Evolutionary conservation across 1,139 yeast genomes (phyloP), one percentile per base, ranked within the genome.

Genomic region (Spathaspora sp.): DNA sequence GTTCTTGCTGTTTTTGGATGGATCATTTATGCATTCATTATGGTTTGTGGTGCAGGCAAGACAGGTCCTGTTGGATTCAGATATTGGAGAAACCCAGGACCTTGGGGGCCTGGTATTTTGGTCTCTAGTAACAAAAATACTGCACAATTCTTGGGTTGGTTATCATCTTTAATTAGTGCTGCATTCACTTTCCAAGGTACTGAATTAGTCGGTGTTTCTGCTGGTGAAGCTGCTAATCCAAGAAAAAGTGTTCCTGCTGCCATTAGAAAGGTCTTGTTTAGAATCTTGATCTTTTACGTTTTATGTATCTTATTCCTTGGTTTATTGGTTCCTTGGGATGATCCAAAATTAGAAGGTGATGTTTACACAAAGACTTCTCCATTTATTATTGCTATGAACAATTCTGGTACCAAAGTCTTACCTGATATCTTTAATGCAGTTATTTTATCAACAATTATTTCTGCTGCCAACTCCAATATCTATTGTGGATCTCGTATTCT

Each of bases 71-170:
- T 87, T 41, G 95, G 93, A 7, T 86, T 86, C 74, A 76, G 90
- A 63, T 89, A 90, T 70, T 91, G 97, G 97, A 82, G 91, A 66
- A 71, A 90, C 60, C 97, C 97, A 3, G 97, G 97, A 45, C 84
- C 97, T 1, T 89, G 79, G 83, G 90, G 89, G 52, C 76, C 84
- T 7, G 89, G 89, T 41, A 68, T 74, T 47, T 57, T 64, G 39
- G 68, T 74, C 15, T 67, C 70, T 24, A 48, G 56, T 31, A 67
- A 75, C 53, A 64, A 68, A 36, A 72, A 76, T 57, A 76, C 82
- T 25, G 86, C 74, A 45, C 72, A 82, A 55, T 84, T 84, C 58
- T 70, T 83, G 47, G 89, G 86, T 39, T 83, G 87, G 86, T 78
- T 72, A 63, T 72, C 83, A 53, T 70, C 82, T 50, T 64, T 85